Conservation (phyloP, 129 eudicot species). For the Flaveria sonorensis region DNA sequence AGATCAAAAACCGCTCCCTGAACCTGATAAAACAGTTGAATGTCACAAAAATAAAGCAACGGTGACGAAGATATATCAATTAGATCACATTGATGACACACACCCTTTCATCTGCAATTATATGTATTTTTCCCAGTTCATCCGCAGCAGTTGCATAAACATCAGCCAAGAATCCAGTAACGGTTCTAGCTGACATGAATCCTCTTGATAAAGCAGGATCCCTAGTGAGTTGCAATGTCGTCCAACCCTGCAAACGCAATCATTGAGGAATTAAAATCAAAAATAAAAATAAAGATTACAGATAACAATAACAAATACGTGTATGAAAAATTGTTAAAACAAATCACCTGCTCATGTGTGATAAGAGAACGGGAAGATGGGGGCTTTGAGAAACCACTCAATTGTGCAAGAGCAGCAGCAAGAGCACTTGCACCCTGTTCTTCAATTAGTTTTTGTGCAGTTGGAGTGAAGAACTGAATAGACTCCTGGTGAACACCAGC, state of each 20-base stretch:
- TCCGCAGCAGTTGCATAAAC: constrained; percentile 91
- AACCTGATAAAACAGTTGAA: constrained; percentile 46
- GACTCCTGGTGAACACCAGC: constrained; percentile 90
- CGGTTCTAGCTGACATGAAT: constrained; percentile 80
- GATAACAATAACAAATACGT: not conserved
- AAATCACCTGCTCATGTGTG: constrained; percentile 81
- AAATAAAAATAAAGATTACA: not conserved
- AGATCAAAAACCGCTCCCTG: constrained; percentile 98
- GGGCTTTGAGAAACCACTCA: constrained; percentile 90
- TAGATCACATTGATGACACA: not conserved
- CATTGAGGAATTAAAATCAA: constrained; percentile 5
- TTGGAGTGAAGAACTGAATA: constrained; percentile 76
- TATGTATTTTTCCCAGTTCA: constrained; percentile 84
- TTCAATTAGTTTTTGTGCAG: constrained; percentile 77
- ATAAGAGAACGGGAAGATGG: constrained; percentile 95
- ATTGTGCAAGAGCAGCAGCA: constrained; percentile 94
- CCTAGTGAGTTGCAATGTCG: constrained; percentile 83
- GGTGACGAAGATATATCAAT: not conserved
- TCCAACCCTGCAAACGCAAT: constrained; percentile 69
- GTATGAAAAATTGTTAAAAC: not conserved
- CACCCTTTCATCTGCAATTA: constrained; percentile 85
- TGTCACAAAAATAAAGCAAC: constrained; percentile 15
- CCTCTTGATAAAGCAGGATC: constrained; percentile 63
- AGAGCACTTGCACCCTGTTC: constrained; percentile 82
- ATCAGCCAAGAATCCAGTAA: constrained; percentile 85